phyloP scores from a whole-genome alignment of 2,329 filamentous ascomycete genomes.

The Ophiostoma ips region DNA sequence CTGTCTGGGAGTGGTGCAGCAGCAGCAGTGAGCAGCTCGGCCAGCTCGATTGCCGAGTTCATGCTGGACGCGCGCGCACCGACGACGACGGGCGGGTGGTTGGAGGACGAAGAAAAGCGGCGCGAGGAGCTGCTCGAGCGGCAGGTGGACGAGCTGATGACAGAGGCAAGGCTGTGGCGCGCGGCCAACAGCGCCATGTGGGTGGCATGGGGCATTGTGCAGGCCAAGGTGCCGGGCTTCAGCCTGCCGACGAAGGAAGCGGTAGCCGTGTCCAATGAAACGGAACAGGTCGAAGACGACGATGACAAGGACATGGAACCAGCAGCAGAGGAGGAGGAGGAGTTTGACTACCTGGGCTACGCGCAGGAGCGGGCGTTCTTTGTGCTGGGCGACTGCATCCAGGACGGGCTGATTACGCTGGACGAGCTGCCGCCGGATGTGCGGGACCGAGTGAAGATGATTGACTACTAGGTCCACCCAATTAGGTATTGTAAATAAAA shows the following conservation, averaged over 20 bases:
- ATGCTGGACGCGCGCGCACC: conserved; percentile 65
- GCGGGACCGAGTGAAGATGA: conserved; percentile 49
- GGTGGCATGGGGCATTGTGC: conserved; percentile 93
- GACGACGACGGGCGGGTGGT: conserved; percentile 37
- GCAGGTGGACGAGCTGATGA: conserved; percentile 55
- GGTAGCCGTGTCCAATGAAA: conserved; percentile 15
- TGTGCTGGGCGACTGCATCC: conserved; percentile 84
- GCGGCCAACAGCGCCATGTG: conserved; percentile 78
- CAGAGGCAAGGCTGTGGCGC: conserved; percentile 75
- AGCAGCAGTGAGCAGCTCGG: conserved; percentile 24
- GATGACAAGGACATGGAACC: conserved; percentile 25
- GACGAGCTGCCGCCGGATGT: conserved; percentile 66
- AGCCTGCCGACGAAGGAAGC: conserved; percentile 29
- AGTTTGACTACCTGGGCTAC: conserved; percentile 89
- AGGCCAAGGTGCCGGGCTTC: conserved; percentile 65
- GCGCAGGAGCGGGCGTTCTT: conserved; percentile 82
- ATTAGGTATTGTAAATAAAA: too few species aligned
- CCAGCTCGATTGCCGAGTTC: conserved; percentile 50
- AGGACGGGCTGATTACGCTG: conserved; percentile 56
- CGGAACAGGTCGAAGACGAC: conserved; percentile 37
- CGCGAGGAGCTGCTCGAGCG: conserved; percentile 51
- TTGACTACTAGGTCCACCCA: conserved; percentile 31
- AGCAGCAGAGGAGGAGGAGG: conserved; percentile 35
- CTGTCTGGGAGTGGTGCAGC: not conserved
- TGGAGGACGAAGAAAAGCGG: conserved; percentile 48